Base-by-base conservation (phyloP, 2,329 filamentous ascomycete species). In the Penicillium brasilianum region DNA sequence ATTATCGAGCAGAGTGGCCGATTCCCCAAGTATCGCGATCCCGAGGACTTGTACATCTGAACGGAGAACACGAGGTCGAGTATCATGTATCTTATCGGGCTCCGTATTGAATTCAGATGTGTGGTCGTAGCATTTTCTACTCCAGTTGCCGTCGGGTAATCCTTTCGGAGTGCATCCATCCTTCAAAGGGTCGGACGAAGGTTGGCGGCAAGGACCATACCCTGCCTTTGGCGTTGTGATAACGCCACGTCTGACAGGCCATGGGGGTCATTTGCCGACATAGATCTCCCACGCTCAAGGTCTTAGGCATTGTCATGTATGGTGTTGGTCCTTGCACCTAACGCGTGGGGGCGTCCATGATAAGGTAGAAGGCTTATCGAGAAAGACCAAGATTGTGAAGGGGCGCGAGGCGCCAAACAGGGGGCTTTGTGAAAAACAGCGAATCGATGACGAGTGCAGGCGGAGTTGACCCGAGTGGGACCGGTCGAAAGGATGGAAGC, bases 231-330 rank as follows among this genome's bases (percentile, higher is more conserved):
- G 9, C 11, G n/a, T 48, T 9, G 10, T 7, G n/a, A 34, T n/a
- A 50, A 34, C 4, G n/a, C 48, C 48, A 14, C 14, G 11, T 50
- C 48, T 20, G n/a, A 20, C 48, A 22, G 48, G 5, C 16, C 28
- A 20, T 50, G 48, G 48, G 48, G 48, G 48, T 50, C 48, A 50
- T 7, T 34, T 34, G 30, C 48, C 30, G 48, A 22, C 30, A 14
- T 13, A 6, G 20, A 8, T 11, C n/a, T 16, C 30, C 48, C n/a
- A 50, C 4, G 30, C n/a, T 32, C n/a, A 34, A 32, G 3, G 8
- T n/a, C 22, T 46, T 16, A 34, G 32, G 8, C 16, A 39, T 2
- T n/a, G 16, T 39, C 16, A 1, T 30, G 9, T 10, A 16, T 14
- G 22, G 16, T 2, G 16, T 10, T 48, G 14, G 32, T 34, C 32